phyloP scores from a whole-genome alignment of 192 early-diverging fungal genomes.

The Rhizophlyctis rosea region DNA sequence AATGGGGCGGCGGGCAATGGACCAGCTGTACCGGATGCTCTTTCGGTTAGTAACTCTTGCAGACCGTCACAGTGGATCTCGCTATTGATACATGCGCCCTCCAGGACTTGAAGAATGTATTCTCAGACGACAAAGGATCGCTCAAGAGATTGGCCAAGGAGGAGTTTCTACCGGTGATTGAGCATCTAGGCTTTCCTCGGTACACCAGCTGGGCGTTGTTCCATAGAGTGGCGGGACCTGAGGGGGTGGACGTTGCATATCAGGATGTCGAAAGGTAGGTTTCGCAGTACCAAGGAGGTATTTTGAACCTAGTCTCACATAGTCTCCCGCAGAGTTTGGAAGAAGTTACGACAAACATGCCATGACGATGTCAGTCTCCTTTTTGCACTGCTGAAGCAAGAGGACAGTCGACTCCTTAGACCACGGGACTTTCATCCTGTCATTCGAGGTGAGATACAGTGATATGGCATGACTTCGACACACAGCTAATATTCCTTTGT shows the following conservation, averaged over 20 bases:
- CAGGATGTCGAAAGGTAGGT: background rate
- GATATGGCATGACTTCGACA: background rate
- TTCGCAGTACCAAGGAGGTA: background rate
- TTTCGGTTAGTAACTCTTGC: too few species aligned
- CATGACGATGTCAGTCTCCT: slow-evolving; percentile 26
- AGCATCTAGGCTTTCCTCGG: slow-evolving; percentile 25
- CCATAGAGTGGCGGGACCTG: slow-evolving; percentile 6
- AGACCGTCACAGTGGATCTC: background rate
- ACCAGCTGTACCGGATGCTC: background rate
- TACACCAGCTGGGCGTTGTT: slow-evolving; percentile 34
- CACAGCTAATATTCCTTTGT: background rate
- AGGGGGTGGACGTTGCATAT: background rate
- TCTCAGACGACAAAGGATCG: background rate
- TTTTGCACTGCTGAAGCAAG: slow-evolving; percentile 23
- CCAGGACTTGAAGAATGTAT: background rate
- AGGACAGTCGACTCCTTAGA: slow-evolving; percentile 31
- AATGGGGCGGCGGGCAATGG: background rate
- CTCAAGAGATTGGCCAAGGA: slow-evolving; percentile 9
- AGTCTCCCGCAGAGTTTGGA: slow-evolving; percentile 17
- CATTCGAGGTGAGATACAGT: slow-evolving; percentile 43
- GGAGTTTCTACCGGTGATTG: slow-evolving; percentile 30
- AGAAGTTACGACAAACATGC: background rate
- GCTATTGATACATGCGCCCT: background rate
- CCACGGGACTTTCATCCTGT: slow-evolving; percentile 69
- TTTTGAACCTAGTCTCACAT: background rate